Evolutionary conservation across 1,284 basidiomycete species (phyloP).

Genomic region (Golubevia pallescens): DNA sequence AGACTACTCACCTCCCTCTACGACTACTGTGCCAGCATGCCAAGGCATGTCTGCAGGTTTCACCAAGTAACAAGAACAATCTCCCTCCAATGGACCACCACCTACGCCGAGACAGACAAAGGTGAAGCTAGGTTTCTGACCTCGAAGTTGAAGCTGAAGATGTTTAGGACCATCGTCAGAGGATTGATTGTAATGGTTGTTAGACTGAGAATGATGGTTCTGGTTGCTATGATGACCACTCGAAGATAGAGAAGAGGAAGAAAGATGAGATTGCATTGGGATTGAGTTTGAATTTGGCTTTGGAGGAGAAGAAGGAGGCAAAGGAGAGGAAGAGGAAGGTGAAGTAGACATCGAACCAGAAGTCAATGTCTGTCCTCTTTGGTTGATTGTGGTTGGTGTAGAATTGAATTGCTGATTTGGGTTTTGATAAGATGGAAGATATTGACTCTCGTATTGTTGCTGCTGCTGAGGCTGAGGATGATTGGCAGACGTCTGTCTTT

Average conservation of each 20-base stretch:
- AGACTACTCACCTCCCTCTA: too few species aligned
- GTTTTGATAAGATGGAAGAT: neutral
- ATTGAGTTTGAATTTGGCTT: neutral
- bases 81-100: constrained; percentile 65
- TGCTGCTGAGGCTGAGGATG: constrained; percentile 5
- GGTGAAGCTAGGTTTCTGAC: constrained; percentile 36
- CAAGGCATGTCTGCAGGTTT: constrained; percentile 58
- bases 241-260: too few species aligned
- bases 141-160: constrained; percentile 13
- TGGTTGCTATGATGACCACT: too few species aligned
- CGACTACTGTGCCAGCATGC: too few species aligned
- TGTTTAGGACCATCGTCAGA: neutral
- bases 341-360: neutral
- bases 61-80: constrained; percentile 65
- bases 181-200: neutral
- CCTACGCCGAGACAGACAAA: constrained; percentile 65
- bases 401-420: neutral
- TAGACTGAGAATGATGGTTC: too few species aligned
- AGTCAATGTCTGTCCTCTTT: neutral
- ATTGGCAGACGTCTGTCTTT: neutral
- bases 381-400: neutral
- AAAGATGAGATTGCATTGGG: neutral
- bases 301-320: neutral
- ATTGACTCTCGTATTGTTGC: neutral
- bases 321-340: neutral